Evolutionary conservation across 352 stramenopile genomes (phyloP), one percentile per base, ranked within the genome.

Genomic region (Phytopythium boreale): DNA sequence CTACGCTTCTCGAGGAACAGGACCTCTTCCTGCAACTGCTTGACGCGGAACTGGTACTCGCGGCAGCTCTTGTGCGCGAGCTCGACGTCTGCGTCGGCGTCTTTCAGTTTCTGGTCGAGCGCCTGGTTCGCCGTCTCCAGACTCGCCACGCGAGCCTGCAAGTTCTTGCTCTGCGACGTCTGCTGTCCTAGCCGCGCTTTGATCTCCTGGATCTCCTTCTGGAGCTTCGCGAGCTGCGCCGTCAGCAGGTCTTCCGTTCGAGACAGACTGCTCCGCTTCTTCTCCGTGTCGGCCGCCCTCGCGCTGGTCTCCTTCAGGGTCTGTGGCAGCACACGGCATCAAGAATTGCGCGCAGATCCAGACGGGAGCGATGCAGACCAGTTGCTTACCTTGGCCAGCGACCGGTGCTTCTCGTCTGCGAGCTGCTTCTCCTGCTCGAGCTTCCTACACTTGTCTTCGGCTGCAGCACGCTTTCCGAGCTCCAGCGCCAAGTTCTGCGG

Each of bases 11-110:
- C 75, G 14, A 84, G 58, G 47, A 88, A 90, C 29, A 81, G 60
- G 31, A 86, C 62, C 66, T 92, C 81, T 67, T 92, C 83, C 60
- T 89, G 77, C 4, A 92, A 72, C 68, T 92, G 79, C 47, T 84
- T 78, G 61, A 77, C 75, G 29, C 81, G 80, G 59, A 92, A 92
- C 36, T 88, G 77, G 29, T 67, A 64, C 61, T 88, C 78, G 17
- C 81, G 81, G 44, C 67, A 75, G 56, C 66, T 80, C 41, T 86
- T 88, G 26, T 69, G 74, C 14, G 79, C 72, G 37, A 61, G 70
- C 51, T 88, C 72, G 14, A 92, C 56, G 59, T 90, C 81, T 15
- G 72, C 56, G 2, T 50, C 39, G 2, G 68, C 71, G n/a, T 87
- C 75, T 36, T 77, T 62, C 14, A 83, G 62, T 43, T 80, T 82